Conservation (phyloP, 2,329 filamentous ascomycete genomes). For the Scolecobasidium constrictum region DNA sequence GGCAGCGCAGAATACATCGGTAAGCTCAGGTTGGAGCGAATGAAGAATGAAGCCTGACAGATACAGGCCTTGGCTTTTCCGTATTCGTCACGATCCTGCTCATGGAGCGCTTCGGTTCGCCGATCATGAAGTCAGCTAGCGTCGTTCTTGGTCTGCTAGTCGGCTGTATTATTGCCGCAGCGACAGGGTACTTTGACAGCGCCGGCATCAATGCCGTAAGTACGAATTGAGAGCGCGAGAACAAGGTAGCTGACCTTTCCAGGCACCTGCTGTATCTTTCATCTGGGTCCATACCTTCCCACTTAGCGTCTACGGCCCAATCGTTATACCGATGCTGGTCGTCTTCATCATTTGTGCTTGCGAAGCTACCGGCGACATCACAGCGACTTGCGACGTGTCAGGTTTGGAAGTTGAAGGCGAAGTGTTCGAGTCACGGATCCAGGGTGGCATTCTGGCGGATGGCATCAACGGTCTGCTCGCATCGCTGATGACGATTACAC, state of each 20-base stretch:
- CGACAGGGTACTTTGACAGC: constrained; percentile 68
- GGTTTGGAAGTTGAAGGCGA: constrained; percentile 58
- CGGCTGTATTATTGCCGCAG: constrained; percentile 69
- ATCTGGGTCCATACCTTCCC: constrained; percentile 72
- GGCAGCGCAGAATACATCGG: constrained; percentile 63
- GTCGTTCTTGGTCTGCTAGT: constrained; percentile 65
- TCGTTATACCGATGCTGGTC: constrained; percentile 58
- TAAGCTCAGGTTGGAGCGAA: too few relatives aligned
- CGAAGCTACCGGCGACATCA: constrained; percentile 72
- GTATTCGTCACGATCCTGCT: constrained; percentile 72
- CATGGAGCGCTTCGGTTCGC: constrained; percentile 69
- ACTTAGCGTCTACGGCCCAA: constrained; percentile 58
- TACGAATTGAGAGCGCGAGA: too few relatives aligned
- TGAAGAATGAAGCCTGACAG: too few relatives aligned
- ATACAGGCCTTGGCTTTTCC: constrained; percentile 55
- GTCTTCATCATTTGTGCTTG: constrained; percentile 60
- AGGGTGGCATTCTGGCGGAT: constrained; percentile 69
- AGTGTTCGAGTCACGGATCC: constrained; percentile 64
- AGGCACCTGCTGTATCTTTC: constrained; percentile 62
- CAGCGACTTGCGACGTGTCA: constrained; percentile 61
- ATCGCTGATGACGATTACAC: constrained; percentile 67
- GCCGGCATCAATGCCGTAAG: constrained; percentile 59
- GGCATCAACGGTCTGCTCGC: constrained; percentile 66
- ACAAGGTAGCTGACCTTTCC: too few relatives aligned
- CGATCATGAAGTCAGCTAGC: constrained; percentile 73